Conservation (phyloP, 2,329 filamentous ascomycete species). For the Aspergillus candidus region DNA sequence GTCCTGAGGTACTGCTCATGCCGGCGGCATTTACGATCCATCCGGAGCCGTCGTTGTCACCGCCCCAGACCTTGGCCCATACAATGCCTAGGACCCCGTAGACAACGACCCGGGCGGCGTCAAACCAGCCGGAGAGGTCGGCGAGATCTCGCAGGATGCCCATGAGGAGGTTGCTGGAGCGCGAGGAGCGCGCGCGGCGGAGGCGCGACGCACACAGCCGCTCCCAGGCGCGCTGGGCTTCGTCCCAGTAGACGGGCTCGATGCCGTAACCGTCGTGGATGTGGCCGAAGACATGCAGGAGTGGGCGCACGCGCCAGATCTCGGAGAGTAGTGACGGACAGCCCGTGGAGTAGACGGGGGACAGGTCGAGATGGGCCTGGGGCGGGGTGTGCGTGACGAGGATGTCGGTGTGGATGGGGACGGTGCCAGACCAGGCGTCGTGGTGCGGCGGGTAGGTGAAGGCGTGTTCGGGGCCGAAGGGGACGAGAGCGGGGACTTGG, state of each 20-base stretch:
- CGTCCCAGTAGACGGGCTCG: constrained; percentile 68
- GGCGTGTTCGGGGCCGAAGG: constrained; percentile 65
- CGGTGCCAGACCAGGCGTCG: constrained; percentile 65
- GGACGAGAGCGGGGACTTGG: constrained; percentile 61
- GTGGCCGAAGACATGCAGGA: constrained; percentile 78
- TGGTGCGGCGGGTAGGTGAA: constrained; percentile 65
- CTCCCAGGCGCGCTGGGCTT: constrained; percentile 66
- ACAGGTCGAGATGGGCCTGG: constrained; percentile 58
- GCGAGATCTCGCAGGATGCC: constrained; percentile 33
- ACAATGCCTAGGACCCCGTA: constrained; percentile 52
- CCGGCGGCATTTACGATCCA: constrained; percentile 56
- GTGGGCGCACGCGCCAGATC: constrained; percentile 66
- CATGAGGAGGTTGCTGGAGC: constrained; percentile 16
- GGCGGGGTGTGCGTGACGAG: constrained; percentile 78
- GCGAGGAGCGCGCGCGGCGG: constrained; percentile 17
- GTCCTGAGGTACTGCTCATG: constrained; percentile 34
- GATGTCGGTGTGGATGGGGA: constrained; percentile 69
- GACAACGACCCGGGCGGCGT: constrained; percentile 46
- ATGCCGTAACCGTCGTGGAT: constrained; percentile 69
- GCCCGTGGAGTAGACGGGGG: constrained; percentile 56
- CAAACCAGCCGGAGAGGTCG: constrained; percentile 39
- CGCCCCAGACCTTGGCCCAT: constrained; percentile 56
- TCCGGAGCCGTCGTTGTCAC: constrained; percentile 42
- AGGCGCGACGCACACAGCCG: constrained; percentile 46
- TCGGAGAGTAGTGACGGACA: constrained; percentile 66